Base-by-base conservation (phyloP, 192 early-diverging fungal species). In the Coemansia sp. region DNA sequence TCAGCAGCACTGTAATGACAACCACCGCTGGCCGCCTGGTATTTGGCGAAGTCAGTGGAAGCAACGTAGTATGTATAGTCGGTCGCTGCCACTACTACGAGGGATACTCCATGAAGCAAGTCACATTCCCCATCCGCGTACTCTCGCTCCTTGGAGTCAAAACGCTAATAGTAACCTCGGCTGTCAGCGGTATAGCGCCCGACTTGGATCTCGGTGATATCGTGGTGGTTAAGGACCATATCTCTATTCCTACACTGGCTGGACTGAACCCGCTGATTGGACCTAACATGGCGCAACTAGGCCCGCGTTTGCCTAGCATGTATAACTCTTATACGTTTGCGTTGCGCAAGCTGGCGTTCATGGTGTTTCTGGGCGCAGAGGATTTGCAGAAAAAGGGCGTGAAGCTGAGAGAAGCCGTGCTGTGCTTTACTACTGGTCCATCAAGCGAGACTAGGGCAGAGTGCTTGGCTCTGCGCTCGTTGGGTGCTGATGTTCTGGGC, bases 71-170 rank as follows among this genome's bases (percentile, higher is more conserved):
- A 37, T 92, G 89, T 76, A 92, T 95, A 85, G 91, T 93, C 10
- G 95, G 95, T n/a, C 85, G 95, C 27, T 92, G 89, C 84, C 95
- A 97, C 74, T 89, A 86, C 51, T 97, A 97, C 73, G 95, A 97
- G 74, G 95, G 95, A 12, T 90, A 94, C 73, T 85, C 88, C 14
- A 82, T 93, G 61, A 82, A 89, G 60, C 88, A 92, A 48, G 89
- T 90, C 15, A 93, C 93, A 8, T 91, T 94, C 37, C 94, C 95
- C 19, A 84, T 98, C 23, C 91, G 95, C 38, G 88, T 98, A 27
- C 90, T 98, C 84, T 76, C 87, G 39, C 85, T 94, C 34, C 72
- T 98, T 5, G 94, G 94, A 17, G 90, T 91, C 14, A 68, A 92
- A 64, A 89, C 86, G 8, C 71, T 98, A 62, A 42, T 86, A 70